phyloP scores from a whole-genome alignment of 208 protist species.

The Novymonas esmeraldas region DNA sequence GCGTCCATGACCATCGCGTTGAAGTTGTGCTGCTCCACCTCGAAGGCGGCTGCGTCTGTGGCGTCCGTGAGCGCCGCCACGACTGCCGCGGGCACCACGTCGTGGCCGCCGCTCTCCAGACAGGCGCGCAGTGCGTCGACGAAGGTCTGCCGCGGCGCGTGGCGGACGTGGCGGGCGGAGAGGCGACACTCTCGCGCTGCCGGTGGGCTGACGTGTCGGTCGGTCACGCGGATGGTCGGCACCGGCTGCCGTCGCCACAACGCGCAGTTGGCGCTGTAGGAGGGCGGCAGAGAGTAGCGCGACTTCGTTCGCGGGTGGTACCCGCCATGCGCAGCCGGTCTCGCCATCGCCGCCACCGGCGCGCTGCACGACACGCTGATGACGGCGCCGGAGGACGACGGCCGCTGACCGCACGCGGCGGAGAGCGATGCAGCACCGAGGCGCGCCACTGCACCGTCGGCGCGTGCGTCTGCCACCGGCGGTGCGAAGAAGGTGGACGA shows the following conservation, averaged over 20 bases:
- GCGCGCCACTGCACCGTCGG: too few species aligned
- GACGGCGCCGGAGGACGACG: too few species aligned
- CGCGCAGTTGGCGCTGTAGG: slow-evolving; percentile 13
- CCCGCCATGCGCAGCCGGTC: not conserved
- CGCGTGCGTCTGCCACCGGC: too few species aligned
- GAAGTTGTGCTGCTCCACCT: slow-evolving; percentile 26
- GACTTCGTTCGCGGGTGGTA: slow-evolving; percentile 23
- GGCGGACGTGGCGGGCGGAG: not conserved
- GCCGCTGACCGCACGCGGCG: too few species aligned
- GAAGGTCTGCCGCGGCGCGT: slow-evolving; percentile 1
- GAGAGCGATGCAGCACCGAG: too few species aligned
- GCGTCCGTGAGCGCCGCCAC: slow-evolving; percentile 13
- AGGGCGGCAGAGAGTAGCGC: slow-evolving; percentile 27
- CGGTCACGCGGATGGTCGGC: slow-evolving; percentile 7
- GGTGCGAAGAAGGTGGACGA: too few species aligned
- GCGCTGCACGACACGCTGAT: too few species aligned
- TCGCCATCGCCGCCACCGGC: not conserved
- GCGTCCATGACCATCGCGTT: slow-evolving; percentile 27
- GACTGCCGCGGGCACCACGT: slow-evolving; percentile 13
- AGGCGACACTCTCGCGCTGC: slow-evolving; percentile 13
- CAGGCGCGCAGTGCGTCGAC: slow-evolving; percentile 16
- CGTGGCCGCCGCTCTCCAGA: not conserved
- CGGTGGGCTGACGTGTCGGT: slow-evolving; percentile 3
- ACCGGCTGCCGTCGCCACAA: slow-evolving; percentile 3
- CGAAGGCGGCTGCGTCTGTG: not conserved